Conservation (phyloP, 768 basidiomycete species). For the Tricholoma hemisulphureum region DNA sequence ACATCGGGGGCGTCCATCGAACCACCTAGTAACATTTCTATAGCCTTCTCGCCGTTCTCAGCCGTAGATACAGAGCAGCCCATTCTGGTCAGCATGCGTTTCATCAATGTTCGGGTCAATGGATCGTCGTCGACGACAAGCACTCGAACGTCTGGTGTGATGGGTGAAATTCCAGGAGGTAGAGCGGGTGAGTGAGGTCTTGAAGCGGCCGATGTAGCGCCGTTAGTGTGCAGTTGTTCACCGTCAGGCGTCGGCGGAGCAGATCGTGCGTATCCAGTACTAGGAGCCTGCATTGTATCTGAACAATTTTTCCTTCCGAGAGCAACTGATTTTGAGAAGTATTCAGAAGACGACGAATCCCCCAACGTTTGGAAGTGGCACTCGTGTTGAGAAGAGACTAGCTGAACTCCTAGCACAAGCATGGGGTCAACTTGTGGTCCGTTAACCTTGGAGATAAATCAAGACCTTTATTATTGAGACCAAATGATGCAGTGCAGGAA, state of each 20-base stretch:
- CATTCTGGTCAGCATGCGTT: constrained; percentile 57
- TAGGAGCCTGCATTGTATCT: background rate
- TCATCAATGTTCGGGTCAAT: constrained; percentile 65
- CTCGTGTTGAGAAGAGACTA: background rate
- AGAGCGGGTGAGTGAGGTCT: constrained; percentile 5
- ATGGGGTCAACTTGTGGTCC: background rate
- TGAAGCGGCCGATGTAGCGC: background rate
- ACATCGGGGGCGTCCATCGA: constrained; percentile 3
- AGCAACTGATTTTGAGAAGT: background rate
- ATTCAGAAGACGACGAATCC: background rate
- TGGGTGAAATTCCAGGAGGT: constrained; percentile 3
- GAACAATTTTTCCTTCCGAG: background rate
- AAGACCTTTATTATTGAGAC: constrained; percentile 51
- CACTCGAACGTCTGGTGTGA: constrained; percentile 33
- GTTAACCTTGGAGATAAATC: background rate
- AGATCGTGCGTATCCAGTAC: background rate
- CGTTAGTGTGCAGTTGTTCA: background rate
- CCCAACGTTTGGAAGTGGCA: background rate
- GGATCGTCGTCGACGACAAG: constrained; percentile 68
- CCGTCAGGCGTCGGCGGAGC: background rate
- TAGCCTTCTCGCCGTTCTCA: constrained; percentile 64
- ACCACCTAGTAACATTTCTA: constrained; percentile 50
- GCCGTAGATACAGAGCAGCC: constrained; percentile 61
- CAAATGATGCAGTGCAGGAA: constrained; percentile 42
- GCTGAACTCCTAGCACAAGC: background rate